Evolutionary conservation across 495 filamentous ascomycete genomes (phyloP), one percentile per base, ranked within the genome.

Genomic region (Neurospora discreta): DNA sequence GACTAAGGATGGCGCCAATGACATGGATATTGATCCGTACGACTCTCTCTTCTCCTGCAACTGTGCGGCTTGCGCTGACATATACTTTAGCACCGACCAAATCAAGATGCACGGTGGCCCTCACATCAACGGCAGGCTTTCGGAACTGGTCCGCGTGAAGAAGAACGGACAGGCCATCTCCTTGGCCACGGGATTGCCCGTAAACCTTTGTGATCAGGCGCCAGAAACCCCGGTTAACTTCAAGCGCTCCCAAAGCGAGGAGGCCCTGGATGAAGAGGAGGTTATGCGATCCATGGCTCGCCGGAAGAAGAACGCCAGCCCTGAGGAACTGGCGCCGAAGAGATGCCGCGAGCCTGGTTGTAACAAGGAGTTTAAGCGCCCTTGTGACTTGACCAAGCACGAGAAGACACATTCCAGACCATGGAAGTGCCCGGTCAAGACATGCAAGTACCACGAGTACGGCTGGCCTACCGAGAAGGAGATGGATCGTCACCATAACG

Each of bases 401-500:
- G 92, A 95, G 82, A 99, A 98, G 84, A 98, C 95, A 2, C 95
- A 99, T 78, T 91, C 92, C 11, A 91, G 95, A 23, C 96, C 95
- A 3, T 98, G 91, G 90, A 98, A 98, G 82, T 99, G 95, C 81
- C 85, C 88, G 3, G 85, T 91, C 6, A 75, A 85, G 52, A 88
- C 84, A 18, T 99, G 95, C 90, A 95, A 94, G 78, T 99, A 95
- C 81, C 82, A 90, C 77, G 86, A 89, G 36, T 87, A 92, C 76
- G 95, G 95, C 33, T 98, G 94, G 91, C 95, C 95, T 7, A 98
- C 95, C 3, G 94, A 97, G 82, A 99, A 99, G 82, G 95, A 99
- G 82, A 89, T 93, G 76, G 95, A 97, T 76, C 90, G 95, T 67
- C 95, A 99, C 78, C 86, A 91, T 79, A 97, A 97, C 77, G 95